Evolutionary conservation across 2,329 filamentous ascomycete genomes (phyloP), one percentile per base, ranked within the genome.

Genomic region (Stachybotrys chartarum): DNA sequence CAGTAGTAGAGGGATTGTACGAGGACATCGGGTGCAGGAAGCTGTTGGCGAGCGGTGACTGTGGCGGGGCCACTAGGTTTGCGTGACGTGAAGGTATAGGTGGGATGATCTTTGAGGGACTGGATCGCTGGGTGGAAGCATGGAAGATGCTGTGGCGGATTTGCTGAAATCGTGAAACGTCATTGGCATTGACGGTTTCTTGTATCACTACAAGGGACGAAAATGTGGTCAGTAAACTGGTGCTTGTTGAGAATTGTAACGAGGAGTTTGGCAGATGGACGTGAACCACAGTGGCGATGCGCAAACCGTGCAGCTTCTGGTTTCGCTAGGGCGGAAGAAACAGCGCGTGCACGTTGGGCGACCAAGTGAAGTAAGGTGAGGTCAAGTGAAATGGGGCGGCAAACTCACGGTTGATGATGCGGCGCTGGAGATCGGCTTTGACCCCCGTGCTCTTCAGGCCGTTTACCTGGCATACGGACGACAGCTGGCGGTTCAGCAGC

Each of bases 361-460:
- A 24, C 24, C 24, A 24, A 24, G 24, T 24, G 16, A 50, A 18
- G 46, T 11, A 53, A 4, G 24, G 4, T 4, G 24, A 24, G 24
- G 24, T 24, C 24, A 49, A 30, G 18, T 16, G 52, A n/a, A 31
- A 17, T 39, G 30, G n/a, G 31, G 31, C 51, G 50, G 54, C 32
- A 44, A 30, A 53, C 89, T 72, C 78, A 97, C 94, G 82, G 57
- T 83, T 77, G 59, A 87, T 83, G 58, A 97, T 88, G 64, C 93
- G 86, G 56, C 76, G 75, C 72, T 96, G 91, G 57, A 97, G 76
- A 47, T 88, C 82, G 39, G 85, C 83, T 77, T 99, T 99, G 65
- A 94, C 87, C 18, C 94, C 94, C 31, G 87, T 89, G 58, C 90
- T 87, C 61, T 83, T 81, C 42, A 96, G 77, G 50, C 85, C 82